Conservation (phyloP, 1,284 basidiomycete species). For the Tilletia indica region DNA sequence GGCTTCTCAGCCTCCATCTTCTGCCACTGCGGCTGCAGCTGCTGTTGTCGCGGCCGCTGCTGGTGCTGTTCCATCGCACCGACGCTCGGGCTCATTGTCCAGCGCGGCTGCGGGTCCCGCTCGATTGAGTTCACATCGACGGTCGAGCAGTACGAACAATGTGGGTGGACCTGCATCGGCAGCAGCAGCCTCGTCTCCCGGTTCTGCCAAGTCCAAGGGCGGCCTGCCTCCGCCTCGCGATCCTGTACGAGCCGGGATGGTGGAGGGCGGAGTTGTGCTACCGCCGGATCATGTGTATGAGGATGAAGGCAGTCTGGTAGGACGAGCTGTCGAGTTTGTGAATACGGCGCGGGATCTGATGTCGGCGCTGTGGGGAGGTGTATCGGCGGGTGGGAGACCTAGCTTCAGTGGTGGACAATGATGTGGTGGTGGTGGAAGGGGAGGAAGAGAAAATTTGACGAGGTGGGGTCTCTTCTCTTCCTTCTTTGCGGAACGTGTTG, state of each 20-base stretch:
- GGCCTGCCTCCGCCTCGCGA: slow-evolving; percentile 48
- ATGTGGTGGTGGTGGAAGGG: not conserved
- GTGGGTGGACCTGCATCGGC: not conserved
- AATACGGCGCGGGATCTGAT: slow-evolving; percentile 53
- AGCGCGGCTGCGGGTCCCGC: not conserved
- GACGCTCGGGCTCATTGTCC: not conserved
- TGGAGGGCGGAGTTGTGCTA: slow-evolving; percentile 38
- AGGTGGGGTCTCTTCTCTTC: too few relatives aligned
- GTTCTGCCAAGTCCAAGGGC: slow-evolving; percentile 35
- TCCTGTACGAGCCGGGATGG: slow-evolving; percentile 30
- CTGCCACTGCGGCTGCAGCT: not conserved
- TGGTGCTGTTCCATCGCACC: not conserved
- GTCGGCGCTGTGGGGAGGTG: slow-evolving; percentile 35
- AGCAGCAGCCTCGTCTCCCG: not conserved
- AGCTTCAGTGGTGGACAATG: slow-evolving; percentile 15
- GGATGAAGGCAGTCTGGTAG: slow-evolving; percentile 51
- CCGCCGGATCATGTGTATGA: slow-evolving; percentile 54
- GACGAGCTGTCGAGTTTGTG: slow-evolving; percentile 52
- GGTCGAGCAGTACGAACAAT: not conserved
- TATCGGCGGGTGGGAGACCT: not conserved
- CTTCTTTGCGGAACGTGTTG: too few relatives aligned
- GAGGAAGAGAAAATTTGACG: too few relatives aligned
- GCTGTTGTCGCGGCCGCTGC: not conserved
- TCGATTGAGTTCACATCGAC: not conserved
- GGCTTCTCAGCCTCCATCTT: not conserved